Evolutionary conservation across 2,329 filamentous ascomycete species (phyloP), one percentile per base, ranked within the genome.

Genomic region (Delphinella strobiligena): DNA sequence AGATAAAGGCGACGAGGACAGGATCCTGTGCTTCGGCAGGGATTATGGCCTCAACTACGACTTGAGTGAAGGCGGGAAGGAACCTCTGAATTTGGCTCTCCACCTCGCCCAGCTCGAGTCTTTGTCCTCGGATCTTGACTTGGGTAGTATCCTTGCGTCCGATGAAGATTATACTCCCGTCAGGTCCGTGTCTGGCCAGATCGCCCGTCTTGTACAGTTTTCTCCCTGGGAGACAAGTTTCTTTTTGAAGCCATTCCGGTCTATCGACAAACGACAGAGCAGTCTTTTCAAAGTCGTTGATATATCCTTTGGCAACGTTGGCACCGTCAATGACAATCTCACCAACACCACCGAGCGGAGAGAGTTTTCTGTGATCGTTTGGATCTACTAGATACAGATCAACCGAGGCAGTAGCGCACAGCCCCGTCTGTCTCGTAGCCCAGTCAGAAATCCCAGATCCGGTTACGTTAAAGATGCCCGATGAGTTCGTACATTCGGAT

Each of bases 81-180:
- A 53, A 51, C 15, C 38, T 29, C n/a, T 37, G 33, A 18, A 49
- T 38, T 22, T 61, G 61, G 45, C 59, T 61, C 51, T 64, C 71
- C 38, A 68, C 68, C 51, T 67, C 69, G 10, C 61, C 67, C 37
- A 78, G 63, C 56, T 78, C 82, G 37, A 80, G 70, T 40, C 78
- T 63, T 47, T 74, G 78, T 18, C 82, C 82, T 9, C 69, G 66
- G 19, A 82, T 60, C 57, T 84, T 83, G 40, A 80, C 71, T 54
- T 79, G 78, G n/a, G n/a, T n/a, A n/a, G 71, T 71, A 16, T 82
- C 79, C 47, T 76, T 78, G 36, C 80, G 67, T 12, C 77, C 76
- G 29, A 78, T 62, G 44, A 75, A 78, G 7, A 68, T 56, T 29
- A 79, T 66, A 64, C 64, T n/a, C 51, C 69, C 68, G n/a, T n/a